Conservation (phyloP, 2,329 filamentous ascomycete species). For the Xenosphaeropsis pyriputrescens region DNA sequence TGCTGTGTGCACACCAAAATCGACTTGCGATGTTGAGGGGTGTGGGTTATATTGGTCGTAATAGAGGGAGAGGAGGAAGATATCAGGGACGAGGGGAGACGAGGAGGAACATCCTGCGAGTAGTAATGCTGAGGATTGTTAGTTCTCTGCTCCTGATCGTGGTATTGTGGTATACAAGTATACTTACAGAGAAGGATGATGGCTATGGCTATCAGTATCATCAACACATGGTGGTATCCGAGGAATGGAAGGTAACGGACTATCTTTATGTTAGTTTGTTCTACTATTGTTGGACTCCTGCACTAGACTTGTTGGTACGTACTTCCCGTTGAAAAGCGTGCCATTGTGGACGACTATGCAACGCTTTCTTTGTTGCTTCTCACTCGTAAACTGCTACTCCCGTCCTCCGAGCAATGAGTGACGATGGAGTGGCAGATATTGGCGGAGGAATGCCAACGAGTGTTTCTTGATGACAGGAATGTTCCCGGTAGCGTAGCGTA, state of each 20-base stretch:
- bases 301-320: slow-evolving; percentile 6
- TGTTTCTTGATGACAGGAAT: slow-evolving; percentile 2
- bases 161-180: not conserved
- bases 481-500: not conserved
- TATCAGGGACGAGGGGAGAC: slow-evolving; percentile 83
- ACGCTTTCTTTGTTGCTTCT: slow-evolving; percentile 4
- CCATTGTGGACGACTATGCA: slow-evolving; percentile 8
- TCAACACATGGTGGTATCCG: slow-evolving; percentile 75
- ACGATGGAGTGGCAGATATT: slow-evolving; percentile 14
- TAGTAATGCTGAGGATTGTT: slow-evolving; percentile 52
- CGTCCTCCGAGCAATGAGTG: slow-evolving; percentile 16
- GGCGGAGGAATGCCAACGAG: slow-evolving; percentile 17
- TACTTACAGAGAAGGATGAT: slow-evolving; percentile 89
- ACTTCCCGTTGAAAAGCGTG: slow-evolving; percentile 17
- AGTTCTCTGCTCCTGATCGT: slow-evolving; percentile 8
- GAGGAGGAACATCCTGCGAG: slow-evolving; percentile 94
- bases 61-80: slow-evolving; percentile 97
- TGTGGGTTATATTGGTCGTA: slow-evolving; percentile 69
- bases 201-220: slow-evolving; percentile 87
- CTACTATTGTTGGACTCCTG: slow-evolving; percentile 3
- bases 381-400: slow-evolving; percentile 13
- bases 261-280: not conserved
- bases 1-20: slow-evolving; percentile 73
- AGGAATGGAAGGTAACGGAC: slow-evolving; percentile 53
- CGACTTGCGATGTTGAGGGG: slow-evolving; percentile 76